Evolutionary conservation across 2,329 filamentous ascomycete genomes (phyloP).

Genomic region (Colletotrichum brevisporum): DNA sequence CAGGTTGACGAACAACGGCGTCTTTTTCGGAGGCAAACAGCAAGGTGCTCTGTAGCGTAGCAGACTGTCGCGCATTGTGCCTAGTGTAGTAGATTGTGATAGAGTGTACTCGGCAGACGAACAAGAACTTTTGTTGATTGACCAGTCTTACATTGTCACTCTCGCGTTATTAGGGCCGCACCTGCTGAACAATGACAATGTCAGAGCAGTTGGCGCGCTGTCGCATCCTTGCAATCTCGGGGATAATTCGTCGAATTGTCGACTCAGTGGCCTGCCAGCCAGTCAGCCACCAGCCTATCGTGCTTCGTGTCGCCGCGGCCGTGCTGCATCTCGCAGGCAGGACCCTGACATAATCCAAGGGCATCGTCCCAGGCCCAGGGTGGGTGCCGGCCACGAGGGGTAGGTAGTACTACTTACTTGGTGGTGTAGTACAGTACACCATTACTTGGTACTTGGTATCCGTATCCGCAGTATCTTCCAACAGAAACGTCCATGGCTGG

Average conservation of each 20-base stretch:
- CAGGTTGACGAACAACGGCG: constrained; percentile 13
- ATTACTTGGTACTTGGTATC: too few relatives aligned
- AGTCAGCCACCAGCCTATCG: constrained; percentile 4
- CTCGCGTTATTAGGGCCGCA: constrained; percentile 14
- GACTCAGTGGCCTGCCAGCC: constrained; percentile 25
- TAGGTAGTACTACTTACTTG: too few relatives aligned
- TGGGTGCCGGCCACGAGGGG: constrained; percentile 23
- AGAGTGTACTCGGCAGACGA: too few relatives aligned
- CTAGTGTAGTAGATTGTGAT: too few relatives aligned
- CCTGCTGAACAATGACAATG: constrained; percentile 5
- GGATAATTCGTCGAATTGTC: constrained; percentile 39
- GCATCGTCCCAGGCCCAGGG: not conserved
- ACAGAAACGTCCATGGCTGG: constrained; percentile 3
- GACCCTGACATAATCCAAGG: constrained; percentile 30
- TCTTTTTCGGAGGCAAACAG: constrained; percentile 28
- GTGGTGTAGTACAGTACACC: too few relatives aligned
- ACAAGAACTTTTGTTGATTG: constrained; percentile 28
- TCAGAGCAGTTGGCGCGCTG: not conserved
- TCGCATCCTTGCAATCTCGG: constrained; percentile 37
- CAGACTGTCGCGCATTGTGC: too few relatives aligned
- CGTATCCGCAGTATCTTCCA: constrained; percentile 11
- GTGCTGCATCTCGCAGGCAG: constrained; percentile 37
- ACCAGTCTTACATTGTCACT: constrained; percentile 16
- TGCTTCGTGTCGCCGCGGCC: constrained; percentile 14
- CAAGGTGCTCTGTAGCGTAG: not conserved